Base-by-base conservation (phyloP, 2,329 filamentous ascomycete genomes). In the Trichoderma sp. region DNA sequence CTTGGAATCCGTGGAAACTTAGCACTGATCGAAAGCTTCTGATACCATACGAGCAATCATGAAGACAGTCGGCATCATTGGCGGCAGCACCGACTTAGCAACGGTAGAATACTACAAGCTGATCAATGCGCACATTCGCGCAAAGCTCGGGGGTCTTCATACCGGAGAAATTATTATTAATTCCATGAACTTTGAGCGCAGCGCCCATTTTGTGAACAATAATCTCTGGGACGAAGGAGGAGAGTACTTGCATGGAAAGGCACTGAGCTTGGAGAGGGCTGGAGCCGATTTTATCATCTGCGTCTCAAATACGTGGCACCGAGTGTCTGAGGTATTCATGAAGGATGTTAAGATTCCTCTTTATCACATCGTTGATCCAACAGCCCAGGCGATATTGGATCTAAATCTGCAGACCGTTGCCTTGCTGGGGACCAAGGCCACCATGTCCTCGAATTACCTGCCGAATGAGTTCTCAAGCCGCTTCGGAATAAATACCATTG, bases 241-340 rank as follows among this genome's bases (percentile, higher is more conserved):
- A 34, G 67, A 58, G 15, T 71, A 69, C 42, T 60, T 71, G 39
- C 68, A 63, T 45, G 25, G 25, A 52, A 71, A 70, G 27, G 67
- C 70, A 1, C 19, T 45, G 45, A 69, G 69, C 53, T 45, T 71
- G 25, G 70, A 68, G 48, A 66, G 67, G 34, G 69, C 69, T 22
- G 67, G 70, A 39, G 69, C 69, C 27, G 69, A 69, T 54, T 71
- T 71, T 32, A 66, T 70, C 64, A 64, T 71, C 27, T 64, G 68
- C 42, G 69, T 70, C 9, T 70, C 67, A 19, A 70, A 68, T 29
- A 71, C 69, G 1, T 70, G 70, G 67, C 70, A 71, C 45, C 64
- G 69, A 50, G 72, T 72, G 35, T 69, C 72, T 13, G 69, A 71
- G 45, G 67, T 64, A 6, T 70, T 73, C 60, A 73, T 72, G 68